Conservation (phyloP, 192 early-diverging fungal species). For the Phycomyces blakesleeanus region DNA sequence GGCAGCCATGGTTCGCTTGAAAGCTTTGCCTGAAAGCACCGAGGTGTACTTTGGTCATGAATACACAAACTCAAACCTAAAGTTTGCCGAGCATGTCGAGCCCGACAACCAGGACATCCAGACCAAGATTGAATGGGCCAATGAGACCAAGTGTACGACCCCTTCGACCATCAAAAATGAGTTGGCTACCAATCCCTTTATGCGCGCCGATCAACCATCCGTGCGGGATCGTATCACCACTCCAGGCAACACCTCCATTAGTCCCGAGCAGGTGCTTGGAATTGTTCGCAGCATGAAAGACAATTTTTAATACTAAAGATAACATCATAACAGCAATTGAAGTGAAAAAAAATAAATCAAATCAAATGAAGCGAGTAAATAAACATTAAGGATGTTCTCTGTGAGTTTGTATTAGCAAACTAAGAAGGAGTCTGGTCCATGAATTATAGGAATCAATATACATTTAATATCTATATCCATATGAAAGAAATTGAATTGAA, state of each 20-base stretch:
- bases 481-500: no score
- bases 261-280: conserved; percentile 20
- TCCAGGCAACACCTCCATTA: neutral
- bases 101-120: conserved; percentile 29
- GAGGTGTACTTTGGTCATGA: conserved; percentile 92
- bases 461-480: no score
- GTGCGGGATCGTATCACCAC: conserved; percentile 11
- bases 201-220: conserved; percentile 13
- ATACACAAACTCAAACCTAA: conserved; percentile 73
- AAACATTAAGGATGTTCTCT: no score
- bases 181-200: conserved; percentile 32
- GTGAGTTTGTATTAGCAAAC: no score
- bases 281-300: conserved; percentile 36
- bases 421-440: no score
- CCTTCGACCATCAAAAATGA: conserved; percentile 33
- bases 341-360: neutral
- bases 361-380: no score
- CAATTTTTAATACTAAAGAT: conserved; percentile 21
- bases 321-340: neutral
- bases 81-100: conserved; percentile 29
- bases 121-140: conserved; percentile 22
- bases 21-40: conserved; percentile 70
- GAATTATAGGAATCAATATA: no score
- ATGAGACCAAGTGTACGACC: conserved; percentile 40
- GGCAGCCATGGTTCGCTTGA: conserved; percentile 68